Conservation (phyloP, 1,284 basidiomycete species). For the Sporisorium reilianum region DNA sequence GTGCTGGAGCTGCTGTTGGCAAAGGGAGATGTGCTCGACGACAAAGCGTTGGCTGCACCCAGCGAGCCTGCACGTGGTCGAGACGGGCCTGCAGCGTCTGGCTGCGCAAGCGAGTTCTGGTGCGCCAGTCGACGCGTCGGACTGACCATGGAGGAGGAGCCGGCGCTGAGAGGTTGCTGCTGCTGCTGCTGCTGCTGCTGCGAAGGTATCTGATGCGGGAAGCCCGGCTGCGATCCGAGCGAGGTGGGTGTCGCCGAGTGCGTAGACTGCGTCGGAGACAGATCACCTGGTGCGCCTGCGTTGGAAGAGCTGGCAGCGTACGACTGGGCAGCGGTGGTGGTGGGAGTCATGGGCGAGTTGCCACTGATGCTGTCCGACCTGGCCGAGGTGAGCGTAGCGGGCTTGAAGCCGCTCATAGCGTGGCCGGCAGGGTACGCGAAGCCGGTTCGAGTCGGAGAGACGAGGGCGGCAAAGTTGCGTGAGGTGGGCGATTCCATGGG, state of each 20-base stretch:
- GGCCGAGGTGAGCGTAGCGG: conserved; percentile 21
- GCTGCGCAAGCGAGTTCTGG: conserved; percentile 29
- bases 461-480: conserved; percentile 40
- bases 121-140: conserved; percentile 48
- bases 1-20: conserved; percentile 1
- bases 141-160: conserved; percentile 32
- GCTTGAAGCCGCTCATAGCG: conserved; percentile 48
- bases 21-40: conserved; percentile 16
- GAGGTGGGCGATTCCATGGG: conserved; percentile 47
- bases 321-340: conserved; percentile 23
- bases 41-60: conserved; percentile 13
- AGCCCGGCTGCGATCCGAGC: conserved; percentile 33
- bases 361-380: conserved; percentile 27
- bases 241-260: conserved; percentile 37
- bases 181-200: conserved; percentile 15
- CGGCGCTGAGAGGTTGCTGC: conserved; percentile 20
- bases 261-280: conserved; percentile 45
- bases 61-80: conserved; percentile 38
- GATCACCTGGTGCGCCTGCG: conserved; percentile 17
- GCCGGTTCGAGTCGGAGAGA: conserved; percentile 43
- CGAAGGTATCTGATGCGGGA: conserved; percentile 17
- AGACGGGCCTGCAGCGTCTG: conserved; percentile 22
- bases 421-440: conserved; percentile 37
- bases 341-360: conserved; percentile 39
- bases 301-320: conserved; percentile 17